Base-by-base conservation (phyloP, 2,329 filamentous ascomycete genomes). In the Beauveria scarabaeidicola region DNA sequence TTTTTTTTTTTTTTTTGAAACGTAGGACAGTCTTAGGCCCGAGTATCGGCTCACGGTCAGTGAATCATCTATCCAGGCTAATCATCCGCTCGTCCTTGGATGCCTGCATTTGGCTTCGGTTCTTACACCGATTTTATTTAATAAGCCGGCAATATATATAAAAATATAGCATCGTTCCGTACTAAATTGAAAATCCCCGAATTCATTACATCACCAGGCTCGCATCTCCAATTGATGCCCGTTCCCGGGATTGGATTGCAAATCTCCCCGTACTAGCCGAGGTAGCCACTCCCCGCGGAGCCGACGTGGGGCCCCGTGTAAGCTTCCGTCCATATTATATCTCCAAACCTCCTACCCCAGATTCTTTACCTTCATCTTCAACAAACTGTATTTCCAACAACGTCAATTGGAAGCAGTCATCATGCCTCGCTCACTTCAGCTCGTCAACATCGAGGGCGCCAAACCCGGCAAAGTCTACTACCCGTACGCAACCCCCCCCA, bases 391-490 rank as follows among this genome's bases (percentile, higher is more conserved):
- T 10, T 40, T 17, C 36, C 13, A 32, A 8, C 10, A 38, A 4
- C 19, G 41, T 41, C 44, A 21, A 58, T 58, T 29, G 23, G 25
- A 23, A 40, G 5, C 23, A 43, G 13, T 59, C 54, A 69, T 59
- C 15, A 83, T 83, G 81, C 77, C 81, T 59, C 72, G 75, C 48
- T 80, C 81, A 61, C 81, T 91, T 58, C 81, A 81, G 27, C 78
- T 92, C 63, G 80, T 85, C 67, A 81, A 90, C 65, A 77, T 88
- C 55, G 87, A 91, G 65, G 90, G 67, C 52, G 73, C 89, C 66
- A 93, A 92, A 76, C 91, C 91, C 9, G 91, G 91, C 61, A 78
- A 92, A 73, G 92, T 96, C 64, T 96, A 93, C 76, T 91, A 92
- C 68, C 88, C 89, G 83, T 86, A 70, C 70, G 80, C 63, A 5